A percentile compares a stretch with the other conserved stretches of the same genome.
Conservation (phyloP, 2,329 filamentous ascomycete species). For the Ampelomyces quisqualis region DNA sequence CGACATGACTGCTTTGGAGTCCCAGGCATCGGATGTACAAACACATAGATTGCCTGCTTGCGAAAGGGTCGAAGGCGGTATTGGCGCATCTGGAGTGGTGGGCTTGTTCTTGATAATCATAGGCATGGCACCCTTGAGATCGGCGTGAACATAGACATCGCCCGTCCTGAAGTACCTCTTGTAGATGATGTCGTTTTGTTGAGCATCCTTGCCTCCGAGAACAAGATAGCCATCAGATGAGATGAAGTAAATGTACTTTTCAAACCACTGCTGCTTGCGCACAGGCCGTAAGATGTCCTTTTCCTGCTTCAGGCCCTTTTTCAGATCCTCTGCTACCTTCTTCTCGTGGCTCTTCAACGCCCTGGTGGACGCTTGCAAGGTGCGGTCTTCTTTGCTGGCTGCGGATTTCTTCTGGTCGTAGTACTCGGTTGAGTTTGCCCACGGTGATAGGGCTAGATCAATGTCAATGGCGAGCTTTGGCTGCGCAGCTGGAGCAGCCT, state of each 20-base stretch:
- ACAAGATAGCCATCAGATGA: conserved; percentile 95
- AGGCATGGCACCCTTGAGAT: conserved; percentile 79
- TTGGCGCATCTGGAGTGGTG: conserved; percentile 74
- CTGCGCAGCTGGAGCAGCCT: conserved; percentile 44
- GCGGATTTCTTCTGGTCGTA: conserved; percentile 86
- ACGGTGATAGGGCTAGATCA: conserved; percentile 77
- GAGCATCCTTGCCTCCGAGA: conserved; percentile 81
- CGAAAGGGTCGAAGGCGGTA: conserved; percentile 85
- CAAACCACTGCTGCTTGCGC: conserved; percentile 87
- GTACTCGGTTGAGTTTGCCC: conserved; percentile 87
- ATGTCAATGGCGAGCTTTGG: conserved; percentile 72
- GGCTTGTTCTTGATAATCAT: conserved; percentile 89
- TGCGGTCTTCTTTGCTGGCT: conserved; percentile 84
- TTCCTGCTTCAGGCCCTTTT: conserved; percentile 86
- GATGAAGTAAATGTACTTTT: conserved; percentile 95
- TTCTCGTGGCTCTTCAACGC: conserved; percentile 88
- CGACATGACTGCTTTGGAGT: conserved; percentile 91
- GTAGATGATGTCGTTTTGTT: conserved; percentile 93
- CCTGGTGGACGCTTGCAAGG: conserved; percentile 73
- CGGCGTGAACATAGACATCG: conserved; percentile 89
- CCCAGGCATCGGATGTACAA: conserved; percentile 87
- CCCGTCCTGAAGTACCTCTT: conserved; percentile 80
- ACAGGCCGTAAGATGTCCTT: conserved; percentile 83
- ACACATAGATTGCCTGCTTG: conserved; percentile 87
- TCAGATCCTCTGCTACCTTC: conserved; percentile 83